Evolutionary conservation across 768 basidiomycete species (phyloP), one percentile per base, ranked within the genome.

Genomic region (Basidioascus undulatus): DNA sequence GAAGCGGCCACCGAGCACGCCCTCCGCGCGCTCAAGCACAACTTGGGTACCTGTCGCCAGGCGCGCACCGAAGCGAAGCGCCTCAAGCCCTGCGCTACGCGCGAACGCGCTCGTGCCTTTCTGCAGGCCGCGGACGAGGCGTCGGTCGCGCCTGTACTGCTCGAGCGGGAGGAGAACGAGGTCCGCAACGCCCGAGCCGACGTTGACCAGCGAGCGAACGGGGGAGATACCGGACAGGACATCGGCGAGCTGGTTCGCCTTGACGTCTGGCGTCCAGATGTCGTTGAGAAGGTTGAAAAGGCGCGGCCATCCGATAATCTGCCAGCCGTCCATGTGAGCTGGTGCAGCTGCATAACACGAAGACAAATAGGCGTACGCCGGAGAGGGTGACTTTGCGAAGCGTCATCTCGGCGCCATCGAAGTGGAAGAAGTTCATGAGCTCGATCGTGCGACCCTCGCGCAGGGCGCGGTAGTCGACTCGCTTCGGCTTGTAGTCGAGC

Each of bases 401-500:
- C 0, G 86, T 92, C 84, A 98, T 96, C 58, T 94, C 92, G 4
- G 89, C 80, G 1, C 83, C 87, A 51, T 96, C 92, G 49, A 96
- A 98, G 59, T 96, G 87, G 74, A 98, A 98, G 58, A 98, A 96
- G 55, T 98, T 98, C 89, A 98, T 96, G 35, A 98, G 60, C 54
- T 98, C 92, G 45, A 89, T 89, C 0, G 84, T 86, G 57, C 68
- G 72, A 12, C 92, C 92, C 45, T 86, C 77, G 30, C 74, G 69
- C 43, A 98, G 62, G 8, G 87, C 92, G 46, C 72, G 63, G 56
- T 94, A 92, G 56, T 96, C 83, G 16, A 98, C 87, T 6, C 87
- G 72, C 35, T 94, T 79, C 40, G 92, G 92, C 55, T 98, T 98
- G 59, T 96, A 98, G 55, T 98, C 92, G 10, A 98, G 65, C 61